Percentiles rank a stretch among this genome's conserved stretches.
Conservation (phyloP, 495 filamentous ascomycete species). For the Barbatosphaeria neglecta region DNA sequence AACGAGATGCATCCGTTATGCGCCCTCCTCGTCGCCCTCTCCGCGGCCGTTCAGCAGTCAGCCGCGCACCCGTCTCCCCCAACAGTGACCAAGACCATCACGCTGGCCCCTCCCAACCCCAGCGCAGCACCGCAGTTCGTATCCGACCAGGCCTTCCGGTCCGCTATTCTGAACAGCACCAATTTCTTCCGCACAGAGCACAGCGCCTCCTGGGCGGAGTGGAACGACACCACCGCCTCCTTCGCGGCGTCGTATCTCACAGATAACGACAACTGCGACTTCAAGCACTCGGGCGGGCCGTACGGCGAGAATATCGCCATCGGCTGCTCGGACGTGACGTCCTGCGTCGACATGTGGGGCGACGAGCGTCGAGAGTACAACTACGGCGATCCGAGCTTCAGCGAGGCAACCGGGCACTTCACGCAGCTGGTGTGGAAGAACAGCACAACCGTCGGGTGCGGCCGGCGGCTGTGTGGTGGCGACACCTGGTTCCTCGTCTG, state of each 20-base stretch:
- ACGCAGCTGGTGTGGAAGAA: conserved; percentile 74
- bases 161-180: conserved; percentile 49
- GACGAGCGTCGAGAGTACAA: conserved; percentile 50
- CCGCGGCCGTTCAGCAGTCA: neutral
- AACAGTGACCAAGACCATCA: conserved; percentile 15
- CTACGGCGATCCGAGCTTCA: conserved; percentile 43
- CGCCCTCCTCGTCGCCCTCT: neutral
- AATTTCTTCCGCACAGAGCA: conserved; percentile 58
- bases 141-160: conserved; percentile 34
- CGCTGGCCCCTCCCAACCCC: conserved; percentile 14
- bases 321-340: conserved; percentile 48
- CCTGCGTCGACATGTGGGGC: conserved; percentile 57
- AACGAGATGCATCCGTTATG: neutral
- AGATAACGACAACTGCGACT: conserved; percentile 34
- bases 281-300: conserved; percentile 53
- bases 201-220: conserved; percentile 47
- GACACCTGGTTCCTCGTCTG: conserved; percentile 67
- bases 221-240: conserved; percentile 52
- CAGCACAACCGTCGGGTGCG: conserved; percentile 62
- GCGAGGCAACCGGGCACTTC: conserved; percentile 65
- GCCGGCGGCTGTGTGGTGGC: conserved; percentile 43
- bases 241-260: conserved; percentile 36
- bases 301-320: conserved; percentile 72
- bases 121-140: conserved; percentile 34
- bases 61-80: neutral